These are phyloP conservation scores for Staphylotrichum tortipilum DNA, from an alignment of 495 filamentous ascomycete species.

Conservation along the genomic window DNA sequence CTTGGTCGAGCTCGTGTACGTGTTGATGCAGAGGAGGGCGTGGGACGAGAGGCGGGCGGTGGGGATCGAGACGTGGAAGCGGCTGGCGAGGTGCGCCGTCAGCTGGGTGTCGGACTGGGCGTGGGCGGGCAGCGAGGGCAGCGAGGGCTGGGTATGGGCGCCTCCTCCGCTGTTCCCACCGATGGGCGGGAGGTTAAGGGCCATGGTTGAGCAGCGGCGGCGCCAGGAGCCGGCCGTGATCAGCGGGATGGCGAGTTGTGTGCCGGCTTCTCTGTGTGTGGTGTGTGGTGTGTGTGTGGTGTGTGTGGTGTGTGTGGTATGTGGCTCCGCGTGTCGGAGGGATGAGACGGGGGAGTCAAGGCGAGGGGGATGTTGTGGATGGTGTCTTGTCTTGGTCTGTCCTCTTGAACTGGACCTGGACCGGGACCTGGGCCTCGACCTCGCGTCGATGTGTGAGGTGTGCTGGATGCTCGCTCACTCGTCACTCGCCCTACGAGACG, in stretches of 20 bases:
- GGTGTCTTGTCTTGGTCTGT: too few species aligned
- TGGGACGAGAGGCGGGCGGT: constrained; percentile 84
- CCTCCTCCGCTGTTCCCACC: constrained; percentile 43
- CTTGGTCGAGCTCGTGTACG: constrained; percentile 77
- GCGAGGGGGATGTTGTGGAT: too few species aligned
- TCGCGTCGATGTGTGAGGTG: too few species aligned
- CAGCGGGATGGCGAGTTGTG: background rate
- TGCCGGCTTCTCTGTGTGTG: background rate
- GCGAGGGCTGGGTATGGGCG: constrained; percentile 79
- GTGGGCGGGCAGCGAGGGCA: constrained; percentile 81
- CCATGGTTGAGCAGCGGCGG: constrained; percentile 29
- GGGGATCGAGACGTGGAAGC: constrained; percentile 83
- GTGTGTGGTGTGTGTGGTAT: too few species aligned
- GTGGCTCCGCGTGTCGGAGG: too few species aligned
- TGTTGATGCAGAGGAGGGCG: constrained; percentile 84
- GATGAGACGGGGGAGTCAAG: too few species aligned
- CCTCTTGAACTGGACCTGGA: too few species aligned
- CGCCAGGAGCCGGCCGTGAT: constrained; percentile 16
- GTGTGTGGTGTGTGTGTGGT: background rate
- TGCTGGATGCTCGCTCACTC: too few species aligned
- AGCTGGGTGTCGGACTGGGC: constrained; percentile 93
- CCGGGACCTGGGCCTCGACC: too few species aligned
- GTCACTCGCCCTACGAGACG: too few species aligned
- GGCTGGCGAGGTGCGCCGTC: constrained; percentile 90
- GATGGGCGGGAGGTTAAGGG: constrained; percentile 36